These are phyloP conservation scores for Chernovozyma sophiae-reginae DNA, from an alignment of 1,139 yeast genomes.

Conservation along the genomic window DNA sequence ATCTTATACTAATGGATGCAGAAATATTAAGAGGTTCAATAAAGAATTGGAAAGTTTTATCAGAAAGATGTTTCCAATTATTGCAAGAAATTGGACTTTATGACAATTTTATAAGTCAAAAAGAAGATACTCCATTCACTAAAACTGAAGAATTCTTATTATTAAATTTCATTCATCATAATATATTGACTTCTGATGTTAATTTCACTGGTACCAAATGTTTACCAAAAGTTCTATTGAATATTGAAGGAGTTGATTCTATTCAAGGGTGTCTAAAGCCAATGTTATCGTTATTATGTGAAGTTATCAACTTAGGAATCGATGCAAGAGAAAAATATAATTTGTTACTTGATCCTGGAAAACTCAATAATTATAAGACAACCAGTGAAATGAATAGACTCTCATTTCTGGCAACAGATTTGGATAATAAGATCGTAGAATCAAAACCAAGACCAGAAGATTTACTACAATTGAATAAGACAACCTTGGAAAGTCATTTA, in stretches of 20 bases:
- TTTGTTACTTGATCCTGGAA: slow-evolving; percentile 6
- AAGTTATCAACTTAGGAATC: slow-evolving; percentile 5
- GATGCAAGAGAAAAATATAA: slow-evolving; percentile 6
- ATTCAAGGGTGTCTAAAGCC: slow-evolving; percentile 6
- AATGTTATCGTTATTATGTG: slow-evolving; percentile 1
- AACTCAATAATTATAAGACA: slow-evolving; percentile 6
- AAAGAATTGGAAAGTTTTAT: slow-evolving; percentile 3
- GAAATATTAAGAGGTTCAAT: slow-evolving; percentile 2
- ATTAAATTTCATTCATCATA: slow-evolving; percentile 4
- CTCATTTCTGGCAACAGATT: neutral
- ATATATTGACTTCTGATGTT: slow-evolving; percentile 2
- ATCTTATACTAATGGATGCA: slow-evolving; percentile 6
- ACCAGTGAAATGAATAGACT: slow-evolving; percentile 5
- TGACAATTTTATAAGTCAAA: neutral
- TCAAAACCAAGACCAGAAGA: slow-evolving; percentile 5
- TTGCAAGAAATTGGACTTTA: slow-evolving; percentile 5
- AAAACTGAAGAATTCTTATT: slow-evolving; percentile 3
- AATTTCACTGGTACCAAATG: slow-evolving; percentile 2
- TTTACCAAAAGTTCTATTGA: neutral
- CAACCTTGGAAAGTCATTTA: slow-evolving; percentile 14
- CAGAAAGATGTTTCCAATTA: neutral
- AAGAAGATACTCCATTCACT: neutral
- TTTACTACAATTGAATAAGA: slow-evolving; percentile 3
- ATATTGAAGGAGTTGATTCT: slow-evolving; percentile 5
- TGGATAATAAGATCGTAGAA: slow-evolving; percentile 2